A percentile compares a stretch with the other conserved stretches of the same genome.
phyloP scores from a whole-genome alignment of 192 early-diverging fungal genomes.

The Coemansia sp. region DNA sequence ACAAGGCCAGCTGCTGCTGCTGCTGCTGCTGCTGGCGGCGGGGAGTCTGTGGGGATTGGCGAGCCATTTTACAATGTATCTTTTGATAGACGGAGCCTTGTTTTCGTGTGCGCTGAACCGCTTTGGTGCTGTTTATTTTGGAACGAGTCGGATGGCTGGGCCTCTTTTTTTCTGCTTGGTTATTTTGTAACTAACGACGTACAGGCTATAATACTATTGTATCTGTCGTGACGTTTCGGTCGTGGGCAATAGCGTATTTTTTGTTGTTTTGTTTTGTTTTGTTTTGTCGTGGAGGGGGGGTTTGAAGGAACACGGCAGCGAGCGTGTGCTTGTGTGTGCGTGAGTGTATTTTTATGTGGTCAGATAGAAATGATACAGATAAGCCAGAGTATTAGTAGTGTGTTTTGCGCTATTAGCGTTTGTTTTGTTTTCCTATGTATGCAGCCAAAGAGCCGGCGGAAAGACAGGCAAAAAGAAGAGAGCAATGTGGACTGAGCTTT shows the following conservation, averaged over 20 bases:
- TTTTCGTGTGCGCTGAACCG: too few relatives aligned
- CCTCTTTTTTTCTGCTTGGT: neutral
- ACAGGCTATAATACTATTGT: neutral
- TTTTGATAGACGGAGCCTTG: neutral
- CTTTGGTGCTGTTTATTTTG: too few relatives aligned
- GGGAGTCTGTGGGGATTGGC: neutral
- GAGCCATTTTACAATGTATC: neutral
- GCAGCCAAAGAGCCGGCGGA: neutral
- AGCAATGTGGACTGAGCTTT: too few relatives aligned
- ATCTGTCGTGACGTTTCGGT: neutral
- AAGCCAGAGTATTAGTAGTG: neutral
- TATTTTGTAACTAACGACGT: neutral
- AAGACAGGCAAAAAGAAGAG: neutral
- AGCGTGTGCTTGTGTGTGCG: neutral
- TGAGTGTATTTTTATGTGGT: neutral
- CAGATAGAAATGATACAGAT: neutral
- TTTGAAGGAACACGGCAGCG: neutral
- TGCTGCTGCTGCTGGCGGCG: conserved; percentile 2
- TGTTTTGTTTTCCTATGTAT: neutral
- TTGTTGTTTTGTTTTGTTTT: neutral
- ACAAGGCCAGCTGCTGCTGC: conserved; percentile 3
- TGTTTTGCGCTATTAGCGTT: neutral
- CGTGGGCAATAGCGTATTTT: too few relatives aligned
- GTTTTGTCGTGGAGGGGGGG: too few relatives aligned
- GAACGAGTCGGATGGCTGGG: too few relatives aligned